Evolutionary conservation across 1,284 basidiomycete genomes (phyloP), one percentile per base, ranked within the genome.

Genomic region (Meripilus lineatus): DNA sequence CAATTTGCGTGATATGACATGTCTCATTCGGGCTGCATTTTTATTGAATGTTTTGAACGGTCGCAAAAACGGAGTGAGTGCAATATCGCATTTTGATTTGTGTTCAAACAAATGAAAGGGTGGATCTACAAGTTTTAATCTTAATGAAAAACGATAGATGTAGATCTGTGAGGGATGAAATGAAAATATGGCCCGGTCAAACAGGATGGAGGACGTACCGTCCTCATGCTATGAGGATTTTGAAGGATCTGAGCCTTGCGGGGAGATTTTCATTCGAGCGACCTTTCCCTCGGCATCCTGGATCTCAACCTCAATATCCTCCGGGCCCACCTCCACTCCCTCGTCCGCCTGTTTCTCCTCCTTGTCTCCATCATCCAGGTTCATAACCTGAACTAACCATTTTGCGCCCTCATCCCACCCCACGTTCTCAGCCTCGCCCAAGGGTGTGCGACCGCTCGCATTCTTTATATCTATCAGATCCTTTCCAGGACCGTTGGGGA

Each of bases 391-490:
- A 0, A 88, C 83, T 41, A 90, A 69, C 84, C 84, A 90, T 50
- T 72, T 72, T 13, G 87, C 85, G 15, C 88, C 88, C 48, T 89
- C 87, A 20, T 88, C 79, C 83, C 84, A 88, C 2, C 79, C 84
- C 1, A 74, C 75, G 33, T 78, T 67, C 62, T 90, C 88, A 1
- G 88, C 88, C 57, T 89, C 88, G 14, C 74, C 83, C 0, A 90
- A 70, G 8, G 87, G 78, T 20, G 85, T 81, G 37, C 74, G 71
- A 0, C 88, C 88, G 0, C 78, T 79, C 0, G 60, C 52, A 52
- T 89, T 90, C 62, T 82, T 85, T 39, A 82, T 71, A 54, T 89
- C 84, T 45, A 91, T 85, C 42, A 89, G 61, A 53, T 73, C 70
- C 2, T 74, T 58, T 1, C 86, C 85, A 0, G 80, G 77, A 0